Conservation (phyloP, 2,329 filamentous ascomycete genomes). For the Sporothrix brasiliensis region DNA sequence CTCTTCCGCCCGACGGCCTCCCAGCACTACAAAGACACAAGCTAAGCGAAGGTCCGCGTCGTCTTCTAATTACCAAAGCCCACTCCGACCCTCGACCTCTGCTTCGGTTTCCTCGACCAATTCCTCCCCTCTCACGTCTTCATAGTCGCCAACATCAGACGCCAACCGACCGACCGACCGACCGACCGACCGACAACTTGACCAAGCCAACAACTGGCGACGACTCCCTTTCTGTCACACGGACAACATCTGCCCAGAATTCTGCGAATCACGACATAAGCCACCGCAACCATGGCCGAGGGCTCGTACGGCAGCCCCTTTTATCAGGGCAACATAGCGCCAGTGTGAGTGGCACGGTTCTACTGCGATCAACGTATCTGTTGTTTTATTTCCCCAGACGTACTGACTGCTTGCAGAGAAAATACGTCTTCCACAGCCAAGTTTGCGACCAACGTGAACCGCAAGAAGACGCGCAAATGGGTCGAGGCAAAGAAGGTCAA, state of each 20-base stretch:
- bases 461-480: constrained; percentile 93
- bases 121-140: neutral
- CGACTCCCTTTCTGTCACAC: neutral
- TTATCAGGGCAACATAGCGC: constrained; percentile 36
- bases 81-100: neutral
- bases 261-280: neutral
- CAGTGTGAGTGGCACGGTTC: constrained; percentile 37
- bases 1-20: constrained; percentile 17
- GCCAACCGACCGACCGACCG: constrained; percentile 3
- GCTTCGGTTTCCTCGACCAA: neutral
- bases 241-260: neutral
- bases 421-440: constrained; percentile 37
- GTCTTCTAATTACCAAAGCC: neutral
- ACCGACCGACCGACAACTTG: neutral
- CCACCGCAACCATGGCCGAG: constrained; percentile 36
- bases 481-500: constrained; percentile 81
- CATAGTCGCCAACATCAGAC: neutral
- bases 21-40: constrained; percentile 5
- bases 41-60: constrained; percentile 8
- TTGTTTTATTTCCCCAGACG: neutral
- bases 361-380: neutral
- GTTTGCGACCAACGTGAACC: constrained; percentile 85
- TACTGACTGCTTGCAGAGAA: constrained; percentile 36
- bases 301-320: constrained; percentile 42
- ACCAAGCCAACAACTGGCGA: neutral